These are phyloP conservation scores for Agastache rugosa DNA, from an alignment of 257 asterid genomes.

Conservation along the genomic window DNA sequence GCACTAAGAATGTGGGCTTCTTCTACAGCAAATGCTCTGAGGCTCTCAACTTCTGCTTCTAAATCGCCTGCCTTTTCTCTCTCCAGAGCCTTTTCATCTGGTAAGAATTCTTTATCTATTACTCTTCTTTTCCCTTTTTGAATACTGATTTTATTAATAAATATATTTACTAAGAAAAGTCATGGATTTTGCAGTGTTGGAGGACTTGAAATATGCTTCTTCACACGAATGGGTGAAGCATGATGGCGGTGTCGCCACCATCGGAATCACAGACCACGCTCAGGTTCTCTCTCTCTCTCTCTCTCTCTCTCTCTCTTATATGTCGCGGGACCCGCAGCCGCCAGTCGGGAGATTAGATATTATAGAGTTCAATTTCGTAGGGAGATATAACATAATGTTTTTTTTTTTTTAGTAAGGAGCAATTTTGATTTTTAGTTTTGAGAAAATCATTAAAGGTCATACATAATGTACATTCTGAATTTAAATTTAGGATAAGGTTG, in stretches of 20 bases:
- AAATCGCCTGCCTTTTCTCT: slow-evolving; percentile 66
- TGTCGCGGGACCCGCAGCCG: too few relatives aligned
- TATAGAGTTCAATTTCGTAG: too few relatives aligned
- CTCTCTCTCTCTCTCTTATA: too few relatives aligned
- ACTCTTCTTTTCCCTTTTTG: background rate
- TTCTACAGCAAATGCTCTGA: slow-evolving; percentile 91
- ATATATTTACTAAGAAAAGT: too few relatives aligned
- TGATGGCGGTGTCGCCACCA: slow-evolving; percentile 77
- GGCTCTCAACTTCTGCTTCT: slow-evolving; percentile 58
- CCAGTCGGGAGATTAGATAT: too few relatives aligned
- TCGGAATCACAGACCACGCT: slow-evolving; percentile 93
- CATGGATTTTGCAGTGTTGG: slow-evolving; percentile 57
- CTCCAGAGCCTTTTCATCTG: slow-evolving; percentile 81
- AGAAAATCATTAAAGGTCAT: too few relatives aligned
- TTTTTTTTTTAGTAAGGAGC: too few relatives aligned
- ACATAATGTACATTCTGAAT: background rate
- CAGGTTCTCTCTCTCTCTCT: slow-evolving; percentile 55
- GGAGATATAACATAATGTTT: too few relatives aligned
- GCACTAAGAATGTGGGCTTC: slow-evolving; percentile 97
- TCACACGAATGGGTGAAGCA: slow-evolving; percentile 98
- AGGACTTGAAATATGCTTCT: slow-evolving; percentile 72
- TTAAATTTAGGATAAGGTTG: background rate
- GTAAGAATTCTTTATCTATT: slow-evolving; percentile 33
- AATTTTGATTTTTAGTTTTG: too few relatives aligned
- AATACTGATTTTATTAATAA: background rate